These are phyloP conservation scores for Trichoderma brevicompactum DNA, from an alignment of 2,329 filamentous ascomycete genomes.

Conservation along the genomic window DNA sequence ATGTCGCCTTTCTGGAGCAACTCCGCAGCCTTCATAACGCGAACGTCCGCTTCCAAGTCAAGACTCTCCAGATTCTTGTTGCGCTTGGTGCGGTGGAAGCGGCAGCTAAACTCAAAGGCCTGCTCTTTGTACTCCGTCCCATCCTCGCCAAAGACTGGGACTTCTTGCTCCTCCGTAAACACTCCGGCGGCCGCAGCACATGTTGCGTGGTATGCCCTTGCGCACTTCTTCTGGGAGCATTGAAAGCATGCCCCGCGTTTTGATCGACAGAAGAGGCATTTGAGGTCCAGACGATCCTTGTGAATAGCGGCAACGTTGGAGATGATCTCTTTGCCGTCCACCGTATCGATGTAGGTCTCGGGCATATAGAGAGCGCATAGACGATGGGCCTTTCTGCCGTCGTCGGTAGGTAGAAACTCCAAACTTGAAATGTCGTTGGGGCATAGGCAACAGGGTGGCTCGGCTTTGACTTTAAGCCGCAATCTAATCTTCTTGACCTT, in stretches of 20 bases:
- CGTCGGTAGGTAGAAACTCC: conserved; percentile 83
- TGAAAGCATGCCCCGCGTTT: conserved; percentile 97
- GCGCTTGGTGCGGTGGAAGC: conserved; percentile 89
- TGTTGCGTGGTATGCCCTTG: conserved; percentile 90
- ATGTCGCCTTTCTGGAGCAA: conserved; percentile 73
- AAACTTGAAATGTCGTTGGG: conserved; percentile 86
- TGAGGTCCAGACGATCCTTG: conserved; percentile 85
- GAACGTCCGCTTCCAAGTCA: conserved; percentile 69
- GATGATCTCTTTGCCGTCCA: conserved; percentile 73
- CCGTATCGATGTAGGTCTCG: conserved; percentile 81
- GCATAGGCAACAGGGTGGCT: conserved; percentile 87
- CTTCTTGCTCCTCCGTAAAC: conserved; percentile 83
- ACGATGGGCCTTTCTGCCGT: conserved; percentile 83
- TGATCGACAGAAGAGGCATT: conserved; percentile 92
- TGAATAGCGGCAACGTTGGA: conserved; percentile 80
- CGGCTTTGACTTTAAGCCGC: conserved; percentile 69
- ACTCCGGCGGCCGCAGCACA: conserved; percentile 92
- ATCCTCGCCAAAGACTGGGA: conserved; percentile 86
- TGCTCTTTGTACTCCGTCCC: conserved; percentile 91
- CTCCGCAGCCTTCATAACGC: conserved; percentile 69
- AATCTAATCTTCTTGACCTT: conserved; percentile 82
- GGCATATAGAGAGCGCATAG: conserved; percentile 90
- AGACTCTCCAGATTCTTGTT: conserved; percentile 74
- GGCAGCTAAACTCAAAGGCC: conserved; percentile 90
- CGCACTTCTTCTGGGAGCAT: conserved; percentile 93